Base-by-base conservation (phyloP, 345 rosid species). In the Eutrema heterophyllum region DNA sequence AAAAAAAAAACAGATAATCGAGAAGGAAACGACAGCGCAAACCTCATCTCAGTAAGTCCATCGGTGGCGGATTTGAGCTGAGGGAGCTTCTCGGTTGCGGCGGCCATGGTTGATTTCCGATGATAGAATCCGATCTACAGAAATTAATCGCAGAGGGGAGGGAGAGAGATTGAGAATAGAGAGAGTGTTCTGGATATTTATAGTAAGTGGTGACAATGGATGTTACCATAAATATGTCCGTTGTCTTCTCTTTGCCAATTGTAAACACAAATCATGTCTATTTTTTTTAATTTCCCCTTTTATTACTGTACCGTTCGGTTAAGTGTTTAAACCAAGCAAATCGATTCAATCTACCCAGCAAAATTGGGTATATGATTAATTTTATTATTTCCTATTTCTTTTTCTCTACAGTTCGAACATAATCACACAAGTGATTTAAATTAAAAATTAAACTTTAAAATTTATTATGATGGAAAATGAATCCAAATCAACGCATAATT, bases 41-140 rank as follows among this genome's bases (percentile, higher is more conserved):
- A 87, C 98, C 97, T 93, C 86, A 89, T 89, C 55, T 86, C 88
- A 57, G 48, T 58, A 38, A 93, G 87, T 43, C 81, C 84, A 67
- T 86, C 81, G 8, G 81, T 84, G 44, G 87, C 78, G 65, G 85
- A 76, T 76, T 76, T 79, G 79, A 82, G 85, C 60, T 79, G 80
- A 13, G 86, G 38, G 53, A 90, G 82, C 78, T 87, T 88, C 68
- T 82, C 86, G 48, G 84, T 68, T 5, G 83, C 86, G 15, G 90
- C 64, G 30, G 94, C 89, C 92, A 85, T 87, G 27, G 73, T 40
- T 32, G 43, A 5, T 26, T 29, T 53, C 11, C 26, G 64, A 65
- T 50, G 5, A 53, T 32, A 61, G 33, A 59, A 68, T 62, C 74
- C 36, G 73, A 71, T 66, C 32, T 8, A 54, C 18, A 53, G 58